Conservation (phyloP, 129 eudicot species). For the Logfia minima region DNA sequence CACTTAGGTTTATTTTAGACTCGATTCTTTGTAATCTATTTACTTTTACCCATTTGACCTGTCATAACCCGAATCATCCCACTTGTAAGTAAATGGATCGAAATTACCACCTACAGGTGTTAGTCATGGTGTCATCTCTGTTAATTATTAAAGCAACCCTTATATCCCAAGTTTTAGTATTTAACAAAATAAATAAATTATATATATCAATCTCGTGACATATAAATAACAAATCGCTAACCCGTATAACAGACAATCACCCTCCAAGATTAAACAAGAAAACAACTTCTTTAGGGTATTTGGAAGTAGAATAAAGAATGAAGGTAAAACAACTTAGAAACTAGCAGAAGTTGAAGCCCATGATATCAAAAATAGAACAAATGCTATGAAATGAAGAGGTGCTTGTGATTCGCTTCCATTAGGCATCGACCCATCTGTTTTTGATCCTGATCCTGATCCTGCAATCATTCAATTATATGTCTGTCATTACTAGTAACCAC, state of each 20-base stretch:
- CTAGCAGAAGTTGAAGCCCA: slow-evolving; percentile 32
- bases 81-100: too few species aligned
- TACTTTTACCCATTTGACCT: too few species aligned
- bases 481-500: not conserved
- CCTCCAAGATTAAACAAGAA: slow-evolving; percentile 18
- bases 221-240: slow-evolving; percentile 1
- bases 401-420: slow-evolving; percentile 33
- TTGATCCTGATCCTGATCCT: slow-evolving; percentile 62
- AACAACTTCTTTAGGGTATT: not conserved
- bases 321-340: slow-evolving; percentile 19
- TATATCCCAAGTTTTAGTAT: too few species aligned
- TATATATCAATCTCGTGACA: slow-evolving; percentile 8
- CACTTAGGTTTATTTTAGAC: too few species aligned
- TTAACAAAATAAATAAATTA: not conserved
- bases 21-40: too few species aligned
- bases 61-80: too few species aligned
- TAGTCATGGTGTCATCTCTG: too few species aligned
- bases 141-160: too few species aligned
- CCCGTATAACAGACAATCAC: slow-evolving; percentile 2
- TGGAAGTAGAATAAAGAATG: slow-evolving; percentile 9
- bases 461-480: not conserved
- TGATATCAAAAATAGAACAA: slow-evolving; percentile 35
- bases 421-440: slow-evolving; percentile 41
- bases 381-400: slow-evolving; percentile 24
- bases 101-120: too few species aligned